Evolutionary conservation across 176 grass and related monocot species (phyloP), one percentile per base, ranked within the genome.

Genomic region (Cenchrus fungigraminus): DNA sequence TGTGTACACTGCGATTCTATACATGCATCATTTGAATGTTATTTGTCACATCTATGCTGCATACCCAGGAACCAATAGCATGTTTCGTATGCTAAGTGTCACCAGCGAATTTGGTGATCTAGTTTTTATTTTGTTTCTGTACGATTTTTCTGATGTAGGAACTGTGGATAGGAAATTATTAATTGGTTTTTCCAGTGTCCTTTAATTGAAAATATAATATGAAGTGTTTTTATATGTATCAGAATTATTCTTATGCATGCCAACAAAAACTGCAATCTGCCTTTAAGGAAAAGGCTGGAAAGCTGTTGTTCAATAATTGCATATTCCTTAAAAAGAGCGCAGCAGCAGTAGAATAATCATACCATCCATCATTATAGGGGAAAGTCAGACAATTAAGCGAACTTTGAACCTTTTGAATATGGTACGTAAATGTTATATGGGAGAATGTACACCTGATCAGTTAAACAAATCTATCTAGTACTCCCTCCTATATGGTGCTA

Each of bases 241-340:
- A 3, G 64, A 78, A 83, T 17, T 55, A 71, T 66, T 29, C 29
- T 50, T 32, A 42, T 89, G 82, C 60, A 68, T 89, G 49, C 68
- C 82, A 85, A 89, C 77, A 75, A 89, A 89, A 89, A 85, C 82
- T 84, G 68, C 82, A 75, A 61, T 79, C 68, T 89, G 82, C 79
- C 76, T 80, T 80, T 61, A 43, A 29, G 52, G 60, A 51, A 80
- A 85, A 85, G 29, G 70, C 68, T 85, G 82, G 60, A 75, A 89
- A 89, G 82, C 68, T 80, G 76, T 53, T 68, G 58, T 68, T 84
- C 76, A 84, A 89, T 89, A 84, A 84, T 89, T 84, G 82, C 76
- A 68, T 84, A 84, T 79, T 89, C 69, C 68, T 74, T 57, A 58
- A 84, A 80, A 89, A 74, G 75, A 76, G 51, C n/a, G 51, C 54